Base-by-base conservation (phyloP, 2,329 filamentous ascomycete genomes). In the Myrmaecium sp. region DNA sequence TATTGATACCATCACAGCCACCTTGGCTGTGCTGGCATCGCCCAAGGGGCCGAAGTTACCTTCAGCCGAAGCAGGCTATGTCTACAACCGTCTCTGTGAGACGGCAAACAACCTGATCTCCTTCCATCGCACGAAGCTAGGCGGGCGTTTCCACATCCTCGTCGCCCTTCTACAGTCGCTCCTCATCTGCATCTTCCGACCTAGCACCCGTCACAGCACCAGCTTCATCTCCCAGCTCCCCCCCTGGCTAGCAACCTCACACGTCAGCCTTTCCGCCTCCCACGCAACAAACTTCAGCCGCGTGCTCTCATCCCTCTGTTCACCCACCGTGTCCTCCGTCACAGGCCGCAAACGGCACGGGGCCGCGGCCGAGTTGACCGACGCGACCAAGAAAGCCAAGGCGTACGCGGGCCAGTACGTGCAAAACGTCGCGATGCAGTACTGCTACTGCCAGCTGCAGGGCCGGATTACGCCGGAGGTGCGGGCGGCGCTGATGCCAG, bases 141-240 rank as follows among this genome's bases (percentile, higher is more conserved):
- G 64, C 18, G 68, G 68, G 5, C 65, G 70, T 14, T 66, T 66
- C 46, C 68, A 74, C 38, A 51, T 74, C 7, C 47, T 74, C 10
- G 46, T 71, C 5, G 55, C 59, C 1, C 50, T 64, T 8, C 55
- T 74, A 30, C 63, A 70, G 37, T 48, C 48, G 8, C 55, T 74
- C 2, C 45, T 74, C 2, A 52, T 56, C 28, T 63, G 61, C 26
- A 56, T 74, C 7, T 72, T 72, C 44, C 54, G 52, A 4, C 59
- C 55, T 9, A 54, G 54, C 27, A 39, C 43, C 18, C 42, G 41
- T 21, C 23, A 14, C 18, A 25, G 10, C 26, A 17, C 28, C 12
- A 25, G 13, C 23, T 10, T 12, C 7, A 30, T 40, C 13, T 33
- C 25, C 10, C 43, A 46, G n/a, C 38, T 38, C 10, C 38, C 43